These are phyloP conservation scores for Populus hybrid DNA, from an alignment of 441 rosid species.

Conservation along the genomic window DNA sequence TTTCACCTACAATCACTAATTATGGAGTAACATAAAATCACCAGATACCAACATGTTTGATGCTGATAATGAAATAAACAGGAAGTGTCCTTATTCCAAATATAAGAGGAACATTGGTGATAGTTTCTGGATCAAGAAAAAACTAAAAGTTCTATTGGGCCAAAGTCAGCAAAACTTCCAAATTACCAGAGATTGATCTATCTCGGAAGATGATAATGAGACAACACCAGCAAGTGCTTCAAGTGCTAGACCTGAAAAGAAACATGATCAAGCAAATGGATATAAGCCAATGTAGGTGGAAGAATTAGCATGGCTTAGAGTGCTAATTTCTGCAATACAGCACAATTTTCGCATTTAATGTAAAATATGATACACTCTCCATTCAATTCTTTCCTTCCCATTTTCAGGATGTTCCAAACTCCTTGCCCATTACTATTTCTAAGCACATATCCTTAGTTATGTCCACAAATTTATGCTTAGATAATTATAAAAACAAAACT, in stretches of 20 bases:
- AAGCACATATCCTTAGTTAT: background rate
- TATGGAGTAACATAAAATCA: background rate
- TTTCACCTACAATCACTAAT: background rate
- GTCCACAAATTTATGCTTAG: background rate
- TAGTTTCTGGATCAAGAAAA: background rate
- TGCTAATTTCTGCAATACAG: background rate
- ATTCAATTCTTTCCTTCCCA: background rate
- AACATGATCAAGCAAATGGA: constrained; percentile 17
- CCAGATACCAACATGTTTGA: background rate
- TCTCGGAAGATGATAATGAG: constrained; percentile 71
- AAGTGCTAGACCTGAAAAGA: constrained; percentile 74
- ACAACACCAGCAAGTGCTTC: constrained; percentile 87
- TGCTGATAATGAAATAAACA: constrained; percentile 1
- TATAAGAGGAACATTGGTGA: background rate
- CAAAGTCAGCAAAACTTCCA: constrained; percentile 11
- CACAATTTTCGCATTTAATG: background rate
- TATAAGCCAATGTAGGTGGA: background rate
- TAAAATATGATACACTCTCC: background rate
- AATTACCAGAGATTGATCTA: constrained; percentile 78
- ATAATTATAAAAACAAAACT: background rate
- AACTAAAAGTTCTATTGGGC: background rate
- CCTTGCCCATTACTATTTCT: background rate
- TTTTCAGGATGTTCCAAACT: background rate
- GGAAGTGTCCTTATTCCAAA: background rate
- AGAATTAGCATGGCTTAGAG: background rate